Base-by-base conservation (phyloP, 768 basidiomycete species). In the Mycena pura region DNA sequence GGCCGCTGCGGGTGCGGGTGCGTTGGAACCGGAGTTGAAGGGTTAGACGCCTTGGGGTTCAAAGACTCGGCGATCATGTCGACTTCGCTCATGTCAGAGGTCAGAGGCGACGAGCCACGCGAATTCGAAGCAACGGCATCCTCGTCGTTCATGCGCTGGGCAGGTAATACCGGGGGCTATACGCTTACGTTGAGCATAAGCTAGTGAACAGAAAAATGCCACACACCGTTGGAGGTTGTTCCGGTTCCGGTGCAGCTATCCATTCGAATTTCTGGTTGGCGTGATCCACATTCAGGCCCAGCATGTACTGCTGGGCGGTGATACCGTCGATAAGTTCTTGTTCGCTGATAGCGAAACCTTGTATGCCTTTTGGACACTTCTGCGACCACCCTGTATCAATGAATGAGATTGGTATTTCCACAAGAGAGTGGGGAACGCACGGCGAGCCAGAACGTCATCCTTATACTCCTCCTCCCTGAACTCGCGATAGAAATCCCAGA, bases 391-490 rank as follows among this genome's bases (percentile, higher is more conserved):
- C 64, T 66, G 21, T 1, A 28, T 21, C 3, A 19, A 19, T n/a
- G 19, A 6, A 51, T 56, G n/a, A 58, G 46, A 44, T 15, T 3
- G 8, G 27, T 10, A 38, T 2, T 15, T 19, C 17, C 2, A 31
- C 36, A 38, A 34, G 3, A 32, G 8, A 7, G 19, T 17, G 22
- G 19, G n/a, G 14, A 5, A 66, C 64, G 64, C 60, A 66, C 64
- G 53, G 47, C 60, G 64, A 36, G 57, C 32, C 25, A 66, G 11
- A 11, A 59, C 29, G 52, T 66, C 64, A 34, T 66, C 64, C 51
- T 62, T 62, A 27, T 66, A 66, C 52, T 66, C 64, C 40, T 58
- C 56, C 3, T 66, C 64, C 31, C 36, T 59, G 53, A 66, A 66
- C 60, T 66, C 64, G 9, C 24, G 31, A 47, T 55, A 62, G 38